Evolutionary conservation across 345 rosid species (phyloP).

Genomic region (Euclidium syriacum): DNA sequence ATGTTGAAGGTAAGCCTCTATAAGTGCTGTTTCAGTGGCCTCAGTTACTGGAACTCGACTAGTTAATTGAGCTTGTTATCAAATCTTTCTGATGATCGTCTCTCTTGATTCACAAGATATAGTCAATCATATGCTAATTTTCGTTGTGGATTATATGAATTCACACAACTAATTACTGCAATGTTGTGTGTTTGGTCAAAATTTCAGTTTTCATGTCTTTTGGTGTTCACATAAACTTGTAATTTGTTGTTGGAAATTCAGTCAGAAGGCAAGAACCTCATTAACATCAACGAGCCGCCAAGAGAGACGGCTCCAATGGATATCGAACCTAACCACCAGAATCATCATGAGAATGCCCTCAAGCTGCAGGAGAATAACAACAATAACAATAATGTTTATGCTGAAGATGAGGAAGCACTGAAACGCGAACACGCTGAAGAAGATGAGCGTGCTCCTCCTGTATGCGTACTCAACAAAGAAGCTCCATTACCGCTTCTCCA

Average conservation of each 20-base stretch:
- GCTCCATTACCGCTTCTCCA: constrained; percentile 60
- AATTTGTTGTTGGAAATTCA: constrained; percentile 34
- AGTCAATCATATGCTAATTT: background rate
- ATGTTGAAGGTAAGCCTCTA: background rate
- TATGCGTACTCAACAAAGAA: constrained; percentile 50
- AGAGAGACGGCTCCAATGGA: constrained; percentile 27
- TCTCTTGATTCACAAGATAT: constrained; percentile 10
- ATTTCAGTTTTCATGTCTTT: background rate
- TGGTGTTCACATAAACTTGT: background rate
- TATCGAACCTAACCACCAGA: constrained; percentile 12
- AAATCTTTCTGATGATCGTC: background rate
- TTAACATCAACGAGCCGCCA: constrained; percentile 35
- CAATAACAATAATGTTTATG: background rate
- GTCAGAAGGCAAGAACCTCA: constrained; percentile 20
- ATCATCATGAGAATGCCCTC: constrained; percentile 10
- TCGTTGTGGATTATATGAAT: background rate
- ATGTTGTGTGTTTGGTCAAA: constrained; percentile 4
- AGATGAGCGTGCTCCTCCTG: constrained; percentile 38
- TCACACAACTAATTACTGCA: background rate
- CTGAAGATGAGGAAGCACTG: constrained; percentile 14
- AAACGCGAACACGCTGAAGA: constrained; percentile 22
- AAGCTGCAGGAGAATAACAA: constrained; percentile 7
- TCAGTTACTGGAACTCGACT: background rate
- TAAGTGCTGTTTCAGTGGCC: constrained; percentile 3
- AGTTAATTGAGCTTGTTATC: background rate